Evolutionary conservation across 768 basidiomycete species (phyloP).

Genomic region (Lentinula aciculospora): DNA sequence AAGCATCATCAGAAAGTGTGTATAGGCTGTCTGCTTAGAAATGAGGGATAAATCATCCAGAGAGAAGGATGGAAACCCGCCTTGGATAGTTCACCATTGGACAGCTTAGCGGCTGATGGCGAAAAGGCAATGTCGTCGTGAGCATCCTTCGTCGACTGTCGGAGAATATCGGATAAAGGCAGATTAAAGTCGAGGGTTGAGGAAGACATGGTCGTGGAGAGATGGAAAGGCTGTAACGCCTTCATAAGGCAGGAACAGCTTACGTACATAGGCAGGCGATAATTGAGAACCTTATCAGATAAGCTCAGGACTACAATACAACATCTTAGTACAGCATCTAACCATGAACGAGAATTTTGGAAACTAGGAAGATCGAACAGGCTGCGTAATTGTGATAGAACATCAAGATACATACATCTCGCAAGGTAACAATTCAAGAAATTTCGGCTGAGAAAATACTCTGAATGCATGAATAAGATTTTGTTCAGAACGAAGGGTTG

Average conservation of each 20-base stretch:
- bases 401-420: too few species aligned
- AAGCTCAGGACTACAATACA: background rate
- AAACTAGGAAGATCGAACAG: background rate
- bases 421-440: background rate
- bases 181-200: conserved; percentile 29
- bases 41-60: background rate
- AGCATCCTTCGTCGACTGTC: conserved; percentile 40
- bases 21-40: conserved; percentile 49
- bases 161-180: conserved; percentile 41
- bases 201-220: conserved; percentile 24
- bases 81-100: conserved; percentile 51
- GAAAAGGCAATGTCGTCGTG: conserved; percentile 58
- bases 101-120: conserved; percentile 49
- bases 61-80: background rate
- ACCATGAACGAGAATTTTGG: background rate
- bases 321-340: too few species aligned
- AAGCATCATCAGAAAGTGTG: conserved; percentile 68
- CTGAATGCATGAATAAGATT: background rate
- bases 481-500: background rate
- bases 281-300: background rate
- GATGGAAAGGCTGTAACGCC: conserved; percentile 5
- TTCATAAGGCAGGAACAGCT: background rate
- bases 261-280: too few species aligned
- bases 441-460: background rate
- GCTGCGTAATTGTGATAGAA: background rate